Evolutionary conservation across 1,139 yeast species (phyloP), one percentile per base, ranked within the genome.

Genomic region (Candida dubliniensis): DNA sequence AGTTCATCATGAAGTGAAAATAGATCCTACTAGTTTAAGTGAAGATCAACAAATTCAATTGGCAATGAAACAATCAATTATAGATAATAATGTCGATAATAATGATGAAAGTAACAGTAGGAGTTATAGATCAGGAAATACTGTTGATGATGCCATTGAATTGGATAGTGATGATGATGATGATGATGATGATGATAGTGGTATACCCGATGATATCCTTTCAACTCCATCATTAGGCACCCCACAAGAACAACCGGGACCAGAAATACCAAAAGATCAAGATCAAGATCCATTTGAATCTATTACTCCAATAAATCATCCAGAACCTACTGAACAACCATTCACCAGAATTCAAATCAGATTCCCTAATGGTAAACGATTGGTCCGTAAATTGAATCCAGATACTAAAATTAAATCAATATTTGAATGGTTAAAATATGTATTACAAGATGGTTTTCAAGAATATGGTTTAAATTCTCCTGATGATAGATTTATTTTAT

Each of bases 21-120:
- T 83, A 36, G 86, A 84, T 53, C 82, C 85, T 2, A 80, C 77
- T 41, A 64, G 81, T 1, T 64, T 89, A 64, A 74, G 89, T 0
- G 96, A 89, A 61, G 96, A 88, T 52, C 93, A 89, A 58, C 96
- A 89, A 61, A 73, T 89, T 50, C 85, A 86, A 51, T 71, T 81
- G 57, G 96, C 96, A 1, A 74, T 87, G 67, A 75, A 79, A 51
- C 83, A 85, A 57, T 85, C 95, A 0, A 61, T 87, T 46, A 38
- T 52, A 31, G 66, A 56, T 9, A 57, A 52, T 34, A 46, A 50
- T 10, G 34, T n/a, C 7, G 34, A 43, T 7, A 27, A 27, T 27
- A 27, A 56, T 8, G 57, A 52, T 34, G 46, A 50, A 9, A 36
- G n/a, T 11, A 25, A 12, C 4, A 43, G 15, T 32, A 47, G 45